These are phyloP conservation scores for Zygoascus hellenicus DNA, from an alignment of 1,139 yeast species.

Conservation along the genomic window DNA sequence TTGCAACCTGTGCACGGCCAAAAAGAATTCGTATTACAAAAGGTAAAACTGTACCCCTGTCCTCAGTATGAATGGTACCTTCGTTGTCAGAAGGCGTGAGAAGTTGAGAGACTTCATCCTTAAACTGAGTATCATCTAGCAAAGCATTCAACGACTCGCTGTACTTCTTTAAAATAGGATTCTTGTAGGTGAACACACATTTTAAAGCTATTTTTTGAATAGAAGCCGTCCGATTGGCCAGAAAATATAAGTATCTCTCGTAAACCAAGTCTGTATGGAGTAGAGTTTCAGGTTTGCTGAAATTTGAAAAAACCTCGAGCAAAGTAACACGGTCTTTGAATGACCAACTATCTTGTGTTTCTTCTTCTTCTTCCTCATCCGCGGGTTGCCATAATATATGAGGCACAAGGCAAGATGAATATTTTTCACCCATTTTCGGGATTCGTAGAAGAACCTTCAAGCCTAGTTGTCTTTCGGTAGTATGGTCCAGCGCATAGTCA, in stretches of 20 bases:
- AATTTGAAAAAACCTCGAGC: constrained; percentile 56
- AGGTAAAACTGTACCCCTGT: constrained; percentile 58
- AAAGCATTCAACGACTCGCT: constrained; percentile 67
- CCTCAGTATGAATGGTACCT: constrained; percentile 56
- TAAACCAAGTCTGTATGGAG: constrained; percentile 49
- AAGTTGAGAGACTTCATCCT: constrained; percentile 74
- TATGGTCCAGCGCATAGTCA: background rate
- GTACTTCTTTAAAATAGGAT: constrained; percentile 56
- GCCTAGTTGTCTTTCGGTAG: constrained; percentile 12
- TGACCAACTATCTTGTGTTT: constrained; percentile 41
- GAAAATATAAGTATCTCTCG: constrained; percentile 47
- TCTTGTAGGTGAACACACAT: constrained; percentile 63
- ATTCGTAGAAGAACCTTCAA: constrained; percentile 41
- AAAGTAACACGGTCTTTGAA: constrained; percentile 57
- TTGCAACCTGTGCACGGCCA: constrained; percentile 67
- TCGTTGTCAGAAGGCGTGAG: constrained; percentile 45
- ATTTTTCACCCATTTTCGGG: constrained; percentile 63
- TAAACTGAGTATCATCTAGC: constrained; percentile 74
- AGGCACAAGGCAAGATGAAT: constrained; percentile 53
- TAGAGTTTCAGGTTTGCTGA: constrained; percentile 56
- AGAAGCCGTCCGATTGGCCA: constrained; percentile 57
- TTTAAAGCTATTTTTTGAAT: constrained; percentile 70
- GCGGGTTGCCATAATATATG: constrained; percentile 30
- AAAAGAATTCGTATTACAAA: constrained; percentile 70
- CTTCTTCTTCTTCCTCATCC: constrained; percentile 30